These are phyloP conservation scores for Calonectria montana DNA, from an alignment of 2,329 filamentous ascomycete genomes.

Conservation along the genomic window DNA sequence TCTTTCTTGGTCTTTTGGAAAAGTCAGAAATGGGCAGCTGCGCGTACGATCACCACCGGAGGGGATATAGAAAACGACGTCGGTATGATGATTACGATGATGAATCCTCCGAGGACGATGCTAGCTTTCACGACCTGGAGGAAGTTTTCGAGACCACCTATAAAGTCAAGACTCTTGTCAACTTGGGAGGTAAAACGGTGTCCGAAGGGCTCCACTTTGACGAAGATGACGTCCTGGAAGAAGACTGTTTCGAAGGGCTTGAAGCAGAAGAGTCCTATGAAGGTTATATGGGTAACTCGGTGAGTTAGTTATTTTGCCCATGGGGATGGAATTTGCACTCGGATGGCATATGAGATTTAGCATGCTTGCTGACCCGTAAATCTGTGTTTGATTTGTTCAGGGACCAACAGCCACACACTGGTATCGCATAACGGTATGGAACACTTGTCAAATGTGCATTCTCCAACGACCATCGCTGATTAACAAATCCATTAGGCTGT, in stretches of 20 bases:
- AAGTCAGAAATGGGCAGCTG: constrained; percentile 38
- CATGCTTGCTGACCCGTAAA: background rate
- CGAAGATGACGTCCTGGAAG: constrained; percentile 35
- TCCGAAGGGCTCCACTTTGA: constrained; percentile 28
- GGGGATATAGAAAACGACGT: background rate
- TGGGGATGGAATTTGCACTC: background rate
- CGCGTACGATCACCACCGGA: constrained; percentile 7
- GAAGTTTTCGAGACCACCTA: constrained; percentile 20
- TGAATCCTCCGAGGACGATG: constrained; percentile 10
- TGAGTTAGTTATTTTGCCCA: constrained; percentile 21
- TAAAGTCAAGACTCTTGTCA: constrained; percentile 41
- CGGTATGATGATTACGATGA: constrained; percentile 3
- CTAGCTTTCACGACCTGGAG: constrained; percentile 26
- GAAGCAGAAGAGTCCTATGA: constrained; percentile 38
- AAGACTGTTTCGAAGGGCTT: background rate
- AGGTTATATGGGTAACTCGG: constrained; percentile 43
- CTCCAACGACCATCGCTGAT: background rate
- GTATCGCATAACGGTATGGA: constrained; percentile 36
- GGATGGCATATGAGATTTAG: background rate
- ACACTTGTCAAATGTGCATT: no score
- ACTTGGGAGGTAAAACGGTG: constrained; percentile 39
- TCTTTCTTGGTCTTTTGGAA: constrained; percentile 49
- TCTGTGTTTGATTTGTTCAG: background rate
- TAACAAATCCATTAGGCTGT: constrained; percentile 24
- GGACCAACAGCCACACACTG: constrained; percentile 38